Percentiles rank a stretch among this genome's conserved stretches.
Evolutionary conservation across 176 grass and related monocot species (phyloP).

Genomic region (Poa annua): DNA sequence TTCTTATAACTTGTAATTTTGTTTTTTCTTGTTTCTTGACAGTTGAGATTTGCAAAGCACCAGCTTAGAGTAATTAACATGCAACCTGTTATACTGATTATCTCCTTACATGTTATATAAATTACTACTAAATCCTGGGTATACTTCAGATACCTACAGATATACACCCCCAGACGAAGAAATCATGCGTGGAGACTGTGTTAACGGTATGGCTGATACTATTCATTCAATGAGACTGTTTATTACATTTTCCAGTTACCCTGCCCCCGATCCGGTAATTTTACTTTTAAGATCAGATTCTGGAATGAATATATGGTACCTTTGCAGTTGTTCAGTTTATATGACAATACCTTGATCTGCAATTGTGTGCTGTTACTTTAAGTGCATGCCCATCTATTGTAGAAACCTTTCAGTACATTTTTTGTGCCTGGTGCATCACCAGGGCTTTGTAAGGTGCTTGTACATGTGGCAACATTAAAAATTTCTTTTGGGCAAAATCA

Average conservation of each 20-base stretch:
- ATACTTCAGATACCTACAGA: conserved; percentile 89
- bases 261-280: not conserved
- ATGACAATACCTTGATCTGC: not conserved
- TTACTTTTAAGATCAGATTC: conserved; percentile 13
- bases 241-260: not conserved
- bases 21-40: not conserved
- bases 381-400: conserved; percentile 10
- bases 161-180: conserved; percentile 83
- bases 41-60: not conserved
- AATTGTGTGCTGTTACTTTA: conserved; percentile 11
- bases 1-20: not conserved
- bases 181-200: conserved; percentile 96
- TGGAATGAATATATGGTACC: conserved; percentile 8
- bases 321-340: conserved; percentile 21
- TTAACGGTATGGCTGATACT: conserved; percentile 70
- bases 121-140: conserved; percentile 31
- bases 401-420: not conserved
- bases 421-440: not conserved
- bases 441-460: not conserved
- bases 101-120: conserved; percentile 19
- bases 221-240: not conserved
- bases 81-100: conserved; percentile 5
- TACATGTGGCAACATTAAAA: not conserved
- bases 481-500: conserved; percentile 1
- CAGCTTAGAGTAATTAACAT: not conserved